Base-by-base conservation (phyloP, 176 grass and related monocot genomes). In the Stipa capillata region DNA sequence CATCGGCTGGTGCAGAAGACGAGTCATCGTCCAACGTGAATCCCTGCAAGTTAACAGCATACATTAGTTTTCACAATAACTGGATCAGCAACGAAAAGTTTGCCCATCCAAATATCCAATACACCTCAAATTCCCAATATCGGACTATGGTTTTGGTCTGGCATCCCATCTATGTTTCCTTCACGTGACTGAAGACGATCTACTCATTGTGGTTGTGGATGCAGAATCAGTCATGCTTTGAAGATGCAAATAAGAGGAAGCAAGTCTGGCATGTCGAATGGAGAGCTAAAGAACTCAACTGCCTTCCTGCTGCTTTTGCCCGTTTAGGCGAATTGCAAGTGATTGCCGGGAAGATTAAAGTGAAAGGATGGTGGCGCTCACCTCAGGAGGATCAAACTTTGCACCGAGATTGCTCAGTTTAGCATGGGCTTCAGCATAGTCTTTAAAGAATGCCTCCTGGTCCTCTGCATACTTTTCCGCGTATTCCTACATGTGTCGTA, bases 341-440 rank as follows among this genome's bases (percentile, higher is more conserved):
- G 36, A 8, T 36, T 71, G 25, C n/a, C 43, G 40, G 40, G 37
- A 74, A 36, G 55, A 42, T 29, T 52, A 54, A 81, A 47, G 73
- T 59, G 37, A 8, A 65, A 47, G 65, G 43, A 37, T 49, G 36
- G 69, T 17, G 36, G 32, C 36, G 58, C 37, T 73, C 47, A 93
- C 96, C 90, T 94, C 92, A 60, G 96, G 90, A 70, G 96, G 92
- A 85, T 98, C 87, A 62, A 91, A 98, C 84, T 92, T 90, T 72
- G 96, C 74, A 39, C 96, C 96, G 16, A 93, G 86, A 52, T 98
- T 80, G 74, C 96, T 98, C 18, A 98, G 81, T 85, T 98, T 98
- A 73, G 92, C 96, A 91, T 98, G 96, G 78, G 96, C 92, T 79
- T 94, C 90, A 37, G 92, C 92, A 41, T 98, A 98, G 56, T 98